phyloP scores from a whole-genome alignment of 1,284 basidiomycete species.

The Ganoderma meredithae region DNA sequence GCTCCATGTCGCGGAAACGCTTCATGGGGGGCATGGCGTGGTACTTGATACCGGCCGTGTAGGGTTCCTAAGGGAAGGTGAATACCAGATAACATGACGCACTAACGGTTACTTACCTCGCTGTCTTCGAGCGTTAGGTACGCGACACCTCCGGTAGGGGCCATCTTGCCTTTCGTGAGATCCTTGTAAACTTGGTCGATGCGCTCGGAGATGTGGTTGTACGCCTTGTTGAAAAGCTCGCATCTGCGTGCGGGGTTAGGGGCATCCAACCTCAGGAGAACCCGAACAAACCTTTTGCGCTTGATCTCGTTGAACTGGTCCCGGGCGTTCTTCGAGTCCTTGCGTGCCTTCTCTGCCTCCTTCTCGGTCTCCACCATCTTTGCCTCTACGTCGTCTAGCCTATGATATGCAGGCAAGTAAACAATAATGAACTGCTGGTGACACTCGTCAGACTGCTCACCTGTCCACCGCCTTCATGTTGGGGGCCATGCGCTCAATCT shows the following conservation, averaged over 20 bases:
- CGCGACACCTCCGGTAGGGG: constrained; percentile 95
- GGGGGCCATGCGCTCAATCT: constrained; percentile 95
- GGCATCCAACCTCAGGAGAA: not conserved
- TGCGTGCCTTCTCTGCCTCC: constrained; percentile 80
- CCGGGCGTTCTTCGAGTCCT: constrained; percentile 87
- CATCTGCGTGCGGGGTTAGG: constrained; percentile 49
- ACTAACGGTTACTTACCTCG: constrained; percentile 64
- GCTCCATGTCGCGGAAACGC: constrained; percentile 98
- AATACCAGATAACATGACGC: not conserved
- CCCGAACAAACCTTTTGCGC: constrained; percentile 67
- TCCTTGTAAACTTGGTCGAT: constrained; percentile 99
- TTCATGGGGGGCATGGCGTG: constrained; percentile 99
- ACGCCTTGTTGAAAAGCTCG: constrained; percentile 96
- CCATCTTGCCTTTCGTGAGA: constrained; percentile 92
- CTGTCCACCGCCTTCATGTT: constrained; percentile 96
- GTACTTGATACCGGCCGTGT: constrained; percentile 95
- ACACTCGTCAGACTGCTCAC: constrained; percentile 44
- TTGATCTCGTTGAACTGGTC: constrained; percentile 93
- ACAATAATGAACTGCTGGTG: not conserved
- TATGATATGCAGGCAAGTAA: constrained; percentile 37
- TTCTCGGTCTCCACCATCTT: constrained; percentile 78
- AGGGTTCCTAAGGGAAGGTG: constrained; percentile 81
- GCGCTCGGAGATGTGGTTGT: constrained; percentile 92
- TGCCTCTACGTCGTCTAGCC: constrained; percentile 91
- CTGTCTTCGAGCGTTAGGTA: constrained; percentile 96